Evolutionary conservation across 1,284 basidiomycete genomes (phyloP).

Genomic region (Sporisorium graminicola): DNA sequence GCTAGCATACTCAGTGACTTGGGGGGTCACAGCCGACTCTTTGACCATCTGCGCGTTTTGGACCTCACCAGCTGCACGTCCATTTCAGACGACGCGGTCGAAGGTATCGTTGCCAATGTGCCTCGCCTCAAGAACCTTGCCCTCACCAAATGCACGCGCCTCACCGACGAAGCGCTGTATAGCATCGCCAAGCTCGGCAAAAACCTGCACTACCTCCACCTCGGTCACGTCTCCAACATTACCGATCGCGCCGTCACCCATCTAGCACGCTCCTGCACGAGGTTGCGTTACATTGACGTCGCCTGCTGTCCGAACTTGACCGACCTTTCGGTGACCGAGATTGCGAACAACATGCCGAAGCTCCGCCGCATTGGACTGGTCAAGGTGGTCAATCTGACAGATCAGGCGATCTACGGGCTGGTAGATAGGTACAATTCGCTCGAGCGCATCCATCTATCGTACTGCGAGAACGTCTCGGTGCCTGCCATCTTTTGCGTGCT

Average conservation of each 20-base stretch:
- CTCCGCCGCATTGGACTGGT: constrained; percentile 95
- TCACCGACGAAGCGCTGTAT: constrained; percentile 88
- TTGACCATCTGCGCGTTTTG: constrained; percentile 67
- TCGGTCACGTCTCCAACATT: constrained; percentile 87
- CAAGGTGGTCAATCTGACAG: constrained; percentile 88
- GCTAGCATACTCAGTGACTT: constrained; percentile 21
- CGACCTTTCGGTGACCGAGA: constrained; percentile 92
- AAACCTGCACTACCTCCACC: constrained; percentile 92
- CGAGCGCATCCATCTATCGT: constrained; percentile 95
- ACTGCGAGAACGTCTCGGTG: constrained; percentile 95
- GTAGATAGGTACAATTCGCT: constrained; percentile 79
- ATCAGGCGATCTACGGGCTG: constrained; percentile 89
- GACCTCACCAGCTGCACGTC: constrained; percentile 82
- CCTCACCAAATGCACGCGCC: constrained; percentile 85
- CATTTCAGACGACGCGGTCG: constrained; percentile 88
- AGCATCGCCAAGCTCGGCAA: constrained; percentile 89
- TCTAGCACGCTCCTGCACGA: constrained; percentile 86
- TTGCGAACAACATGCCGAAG: constrained; percentile 85
- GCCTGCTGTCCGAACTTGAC: constrained; percentile 94
- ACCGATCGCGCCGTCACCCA: constrained; percentile 89
- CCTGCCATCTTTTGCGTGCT: constrained; percentile 91
- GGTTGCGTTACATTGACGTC: constrained; percentile 95
- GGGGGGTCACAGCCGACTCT: constrained; percentile 51
- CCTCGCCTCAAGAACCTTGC: constrained; percentile 92
- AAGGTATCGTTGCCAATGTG: constrained; percentile 87